Percentiles rank a stretch among this genome's conserved stretches.
Evolutionary conservation across 768 basidiomycete genomes (phyloP).

Genomic region (Amanita pseudoporphyria): DNA sequence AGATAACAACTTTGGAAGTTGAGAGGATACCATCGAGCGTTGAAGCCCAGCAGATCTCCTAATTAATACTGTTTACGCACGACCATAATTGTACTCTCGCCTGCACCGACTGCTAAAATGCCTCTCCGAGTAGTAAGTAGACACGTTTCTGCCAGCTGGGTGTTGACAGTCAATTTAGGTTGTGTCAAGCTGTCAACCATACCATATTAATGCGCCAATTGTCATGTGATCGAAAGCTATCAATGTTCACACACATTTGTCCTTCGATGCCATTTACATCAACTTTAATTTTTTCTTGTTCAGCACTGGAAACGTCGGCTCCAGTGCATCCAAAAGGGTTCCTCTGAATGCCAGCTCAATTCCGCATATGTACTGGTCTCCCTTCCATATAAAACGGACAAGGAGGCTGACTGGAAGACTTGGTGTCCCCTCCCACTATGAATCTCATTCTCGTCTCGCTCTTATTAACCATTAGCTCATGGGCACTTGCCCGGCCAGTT

Average conservation of each 20-base stretch:
- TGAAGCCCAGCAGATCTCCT: conserved; percentile 12
- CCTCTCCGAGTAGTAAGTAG: too few species aligned
- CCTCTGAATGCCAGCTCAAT: background rate
- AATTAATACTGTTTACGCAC: too few species aligned
- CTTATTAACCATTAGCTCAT: background rate
- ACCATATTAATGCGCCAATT: too few species aligned
- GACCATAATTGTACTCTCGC: too few species aligned
- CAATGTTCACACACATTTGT: too few species aligned
- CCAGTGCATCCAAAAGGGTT: background rate
- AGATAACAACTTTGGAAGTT: conserved; percentile 34
- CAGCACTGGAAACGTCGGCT: background rate
- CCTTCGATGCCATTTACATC: background rate
- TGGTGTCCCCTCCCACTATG: background rate
- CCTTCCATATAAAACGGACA: too few species aligned
- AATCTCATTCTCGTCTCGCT: background rate
- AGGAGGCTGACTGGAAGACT: background rate
- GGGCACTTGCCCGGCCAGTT: background rate
- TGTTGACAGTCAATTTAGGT: too few species aligned
- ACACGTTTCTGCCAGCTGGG: too few species aligned
- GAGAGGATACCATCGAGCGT: conserved; percentile 47
- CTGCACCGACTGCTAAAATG: too few species aligned
- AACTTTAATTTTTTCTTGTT: background rate
- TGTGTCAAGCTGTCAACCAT: too few species aligned
- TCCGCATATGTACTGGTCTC: background rate
- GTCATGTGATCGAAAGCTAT: too few species aligned